phyloP scores from a whole-genome alignment of 164 flowering plant species.

The Pachysandra terminalis region DNA sequence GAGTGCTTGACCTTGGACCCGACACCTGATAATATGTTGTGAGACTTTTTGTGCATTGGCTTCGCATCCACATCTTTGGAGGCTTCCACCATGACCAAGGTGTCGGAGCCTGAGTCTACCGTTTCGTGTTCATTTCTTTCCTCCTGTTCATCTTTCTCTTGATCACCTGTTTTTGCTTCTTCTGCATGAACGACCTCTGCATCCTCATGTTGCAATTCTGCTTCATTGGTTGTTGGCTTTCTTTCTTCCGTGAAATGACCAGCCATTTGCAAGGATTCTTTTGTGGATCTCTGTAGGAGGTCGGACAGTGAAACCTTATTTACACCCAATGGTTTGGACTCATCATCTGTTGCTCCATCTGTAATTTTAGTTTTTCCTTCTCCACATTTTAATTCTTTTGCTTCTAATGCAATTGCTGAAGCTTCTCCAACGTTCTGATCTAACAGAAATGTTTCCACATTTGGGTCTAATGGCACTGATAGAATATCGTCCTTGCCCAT shows the following conservation, averaged over 20 bases:
- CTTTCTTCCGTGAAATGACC: constrained; percentile 15
- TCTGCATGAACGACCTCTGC: constrained; percentile 20
- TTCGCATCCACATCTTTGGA: constrained; percentile 48
- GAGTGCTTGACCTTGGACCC: constrained; percentile 90
- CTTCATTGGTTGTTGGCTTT: constrained; percentile 10
- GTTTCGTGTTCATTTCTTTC: constrained; percentile 38
- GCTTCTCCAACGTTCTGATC: constrained; percentile 15
- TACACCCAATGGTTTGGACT: constrained; percentile 10
- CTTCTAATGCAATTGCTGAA: constrained; percentile 15
- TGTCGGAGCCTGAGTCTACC: constrained; percentile 37
- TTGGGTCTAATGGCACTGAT: constrained; percentile 4
- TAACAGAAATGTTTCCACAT: constrained; percentile 1
- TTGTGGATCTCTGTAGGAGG: constrained; percentile 25
- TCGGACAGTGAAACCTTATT: constrained; percentile 19
- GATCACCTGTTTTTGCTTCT: constrained; percentile 33
- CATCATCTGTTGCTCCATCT: constrained; percentile 12
- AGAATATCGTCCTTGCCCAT: constrained; percentile 13
- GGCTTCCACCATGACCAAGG: constrained; percentile 59
- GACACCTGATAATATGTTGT: constrained; percentile 71
- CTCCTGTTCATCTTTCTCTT: constrained; percentile 27
- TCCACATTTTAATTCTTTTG: constrained; percentile 18
- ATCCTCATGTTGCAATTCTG: constrained; percentile 26
- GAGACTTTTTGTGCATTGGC: constrained; percentile 60
- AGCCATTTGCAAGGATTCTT: constrained; percentile 20
- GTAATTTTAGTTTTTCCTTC: constrained; percentile 10